Conservation (phyloP, 139 green algal species). For the Protoeuglena noctilucae region DNA sequence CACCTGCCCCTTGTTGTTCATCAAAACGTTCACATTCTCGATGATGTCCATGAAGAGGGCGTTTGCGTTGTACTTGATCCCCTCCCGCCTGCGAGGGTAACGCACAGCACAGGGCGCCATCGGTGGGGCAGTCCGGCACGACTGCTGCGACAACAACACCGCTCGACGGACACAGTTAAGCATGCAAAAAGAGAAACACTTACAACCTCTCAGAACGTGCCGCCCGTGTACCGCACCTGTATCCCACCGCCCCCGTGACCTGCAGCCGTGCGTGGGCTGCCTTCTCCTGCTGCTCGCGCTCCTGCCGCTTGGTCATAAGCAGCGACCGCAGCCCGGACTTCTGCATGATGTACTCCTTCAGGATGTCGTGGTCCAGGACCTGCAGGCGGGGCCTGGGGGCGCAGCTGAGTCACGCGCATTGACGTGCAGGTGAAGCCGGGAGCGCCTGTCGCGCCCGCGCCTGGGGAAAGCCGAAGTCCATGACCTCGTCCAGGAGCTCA, state of each 20-base stretch:
- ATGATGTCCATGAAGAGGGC: slow-evolving; percentile 91
- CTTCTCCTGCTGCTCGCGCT: slow-evolving; percentile 6
- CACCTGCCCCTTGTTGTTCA: slow-evolving; percentile 47
- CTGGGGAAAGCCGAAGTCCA: slow-evolving; percentile 83
- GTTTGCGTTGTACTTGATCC: slow-evolving; percentile 93
- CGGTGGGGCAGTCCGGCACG: too few species aligned
- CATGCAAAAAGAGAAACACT: too few species aligned
- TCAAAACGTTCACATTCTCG: slow-evolving; percentile 67
- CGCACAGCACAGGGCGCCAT: too few species aligned
- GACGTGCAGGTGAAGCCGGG: neutral
- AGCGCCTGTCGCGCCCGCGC: slow-evolving; percentile 5
- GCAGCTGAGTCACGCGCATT: neutral
- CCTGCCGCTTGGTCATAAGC: slow-evolving; percentile 2
- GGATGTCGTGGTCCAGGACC: slow-evolving; percentile 57
- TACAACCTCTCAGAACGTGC: too few species aligned
- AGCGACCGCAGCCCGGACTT: slow-evolving; percentile 26
- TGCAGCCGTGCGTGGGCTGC: neutral
- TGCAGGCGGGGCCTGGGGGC: slow-evolving; percentile 6
- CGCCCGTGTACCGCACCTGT: too few species aligned
- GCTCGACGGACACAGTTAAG: too few species aligned
- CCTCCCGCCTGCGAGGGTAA: slow-evolving; percentile 62
- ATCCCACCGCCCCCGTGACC: slow-evolving; percentile 87
- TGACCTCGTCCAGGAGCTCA: slow-evolving; percentile 77
- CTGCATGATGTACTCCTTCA: slow-evolving; percentile 92
- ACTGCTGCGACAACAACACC: too few species aligned